These are phyloP conservation scores for Coemansia pectinata DNA, from an alignment of 192 early-diverging fungal genomes.

Conservation along the genomic window DNA sequence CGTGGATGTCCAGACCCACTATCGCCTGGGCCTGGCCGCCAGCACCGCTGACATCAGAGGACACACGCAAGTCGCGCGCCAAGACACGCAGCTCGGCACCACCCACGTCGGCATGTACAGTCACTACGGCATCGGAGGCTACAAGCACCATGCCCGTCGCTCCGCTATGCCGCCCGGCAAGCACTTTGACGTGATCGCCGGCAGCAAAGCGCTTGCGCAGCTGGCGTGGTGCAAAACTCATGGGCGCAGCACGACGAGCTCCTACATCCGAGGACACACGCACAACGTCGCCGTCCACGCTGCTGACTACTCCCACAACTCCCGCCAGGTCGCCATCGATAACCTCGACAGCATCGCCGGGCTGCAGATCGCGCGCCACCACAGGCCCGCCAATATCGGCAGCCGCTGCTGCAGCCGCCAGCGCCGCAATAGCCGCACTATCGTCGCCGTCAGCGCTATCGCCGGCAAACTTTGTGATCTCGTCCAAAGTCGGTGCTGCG, in stretches of 20 bases:
- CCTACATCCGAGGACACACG: slow-evolving; percentile 67
- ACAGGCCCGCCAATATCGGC: slow-evolving; percentile 11
- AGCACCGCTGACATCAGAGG: slow-evolving; percentile 63
- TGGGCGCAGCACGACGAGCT: slow-evolving; percentile 47
- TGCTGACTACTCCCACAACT: slow-evolving; percentile 72
- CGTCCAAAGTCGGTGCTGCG: slow-evolving; percentile 88
- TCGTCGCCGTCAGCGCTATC: slow-evolving; percentile 70
- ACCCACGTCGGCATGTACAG: slow-evolving; percentile 73
- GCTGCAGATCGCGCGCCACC: slow-evolving; percentile 59
- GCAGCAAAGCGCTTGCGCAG: slow-evolving; percentile 86
- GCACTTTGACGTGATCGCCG: slow-evolving; percentile 95
- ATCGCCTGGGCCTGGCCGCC: slow-evolving; percentile 23
- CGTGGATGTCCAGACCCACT: slow-evolving; percentile 82
- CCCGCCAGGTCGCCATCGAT: slow-evolving; percentile 81
- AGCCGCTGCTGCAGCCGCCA: slow-evolving; percentile 59
- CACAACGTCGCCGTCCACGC: slow-evolving; percentile 70
- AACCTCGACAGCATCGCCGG: slow-evolving; percentile 87
- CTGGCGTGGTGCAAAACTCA: slow-evolving; percentile 65
- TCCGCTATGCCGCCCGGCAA: slow-evolving; percentile 79
- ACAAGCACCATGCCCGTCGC: slow-evolving; percentile 89
- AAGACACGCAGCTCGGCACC: slow-evolving; percentile 81
- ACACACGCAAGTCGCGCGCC: slow-evolving; percentile 80
- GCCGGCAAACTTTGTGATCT: slow-evolving; percentile 77
- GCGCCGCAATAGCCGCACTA: slow-evolving; percentile 60
- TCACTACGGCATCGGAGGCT: slow-evolving; percentile 79